These are phyloP conservation scores for Citrus reticulata DNA, from an alignment of 345 rosid genomes.

Conservation along the genomic window DNA sequence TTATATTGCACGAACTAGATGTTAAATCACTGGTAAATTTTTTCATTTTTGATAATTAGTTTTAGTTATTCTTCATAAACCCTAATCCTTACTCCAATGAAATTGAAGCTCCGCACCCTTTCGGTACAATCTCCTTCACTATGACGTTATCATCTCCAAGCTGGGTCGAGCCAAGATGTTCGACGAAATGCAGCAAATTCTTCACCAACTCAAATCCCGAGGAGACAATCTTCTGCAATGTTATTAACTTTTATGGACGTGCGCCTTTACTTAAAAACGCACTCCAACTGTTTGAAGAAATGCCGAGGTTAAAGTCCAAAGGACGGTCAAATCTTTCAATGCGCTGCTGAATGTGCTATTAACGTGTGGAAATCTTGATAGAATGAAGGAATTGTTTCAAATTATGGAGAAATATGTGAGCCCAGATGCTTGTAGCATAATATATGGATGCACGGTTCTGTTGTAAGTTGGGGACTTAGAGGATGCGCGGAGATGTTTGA, in stretches of 20 bases:
- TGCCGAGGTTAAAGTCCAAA: constrained; percentile 50
- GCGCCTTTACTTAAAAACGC: constrained; percentile 49
- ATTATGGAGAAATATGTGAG: constrained; percentile 32
- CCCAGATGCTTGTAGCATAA: constrained; percentile 79
- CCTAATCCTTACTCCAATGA: constrained; percentile 31
- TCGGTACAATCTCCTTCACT: constrained; percentile 48
- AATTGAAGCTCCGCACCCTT: constrained; percentile 23
- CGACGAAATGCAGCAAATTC: constrained; percentile 55
- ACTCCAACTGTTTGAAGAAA: constrained; percentile 59
- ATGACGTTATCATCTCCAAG: constrained; percentile 74
- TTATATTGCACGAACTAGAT: too few relatives aligned
- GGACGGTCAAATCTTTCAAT: constrained; percentile 56
- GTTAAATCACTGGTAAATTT: too few relatives aligned
- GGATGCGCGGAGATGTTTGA: constrained; percentile 47
- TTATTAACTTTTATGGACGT: constrained; percentile 51
- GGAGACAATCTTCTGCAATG: constrained; percentile 26
- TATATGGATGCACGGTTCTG: constrained; percentile 47
- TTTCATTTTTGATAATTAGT: too few relatives aligned
- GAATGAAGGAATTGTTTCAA: constrained; percentile 34
- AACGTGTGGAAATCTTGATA: constrained; percentile 35
- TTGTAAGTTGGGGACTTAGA: constrained; percentile 32
- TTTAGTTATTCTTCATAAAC: constrained; percentile 33
- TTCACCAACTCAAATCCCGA: constrained; percentile 42
- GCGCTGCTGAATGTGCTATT: constrained; percentile 53
- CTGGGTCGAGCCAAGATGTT: constrained; percentile 80